Conservation (phyloP, 2,329 filamentous ascomycete species). For the Nemania abortiva region DNA sequence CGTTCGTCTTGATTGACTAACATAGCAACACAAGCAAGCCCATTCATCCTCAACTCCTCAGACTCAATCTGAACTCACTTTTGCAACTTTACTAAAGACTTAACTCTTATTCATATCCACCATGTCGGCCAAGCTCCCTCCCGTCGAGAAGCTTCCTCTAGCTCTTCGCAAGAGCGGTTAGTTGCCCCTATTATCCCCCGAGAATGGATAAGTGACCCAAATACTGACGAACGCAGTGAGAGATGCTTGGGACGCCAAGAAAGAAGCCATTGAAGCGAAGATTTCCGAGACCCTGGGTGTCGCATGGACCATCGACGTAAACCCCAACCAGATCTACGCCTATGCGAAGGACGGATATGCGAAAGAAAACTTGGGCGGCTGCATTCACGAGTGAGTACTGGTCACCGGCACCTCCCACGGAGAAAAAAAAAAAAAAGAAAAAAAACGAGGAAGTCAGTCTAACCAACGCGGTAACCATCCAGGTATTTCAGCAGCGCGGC, state of each 20-base stretch:
- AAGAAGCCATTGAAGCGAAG: slow-evolving; percentile 57
- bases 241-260: slow-evolving; percentile 64
- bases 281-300: slow-evolving; percentile 60
- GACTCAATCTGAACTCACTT: background rate
- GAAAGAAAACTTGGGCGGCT: slow-evolving; percentile 54
- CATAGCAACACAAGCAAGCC: slow-evolving; percentile 9
- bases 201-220: background rate
- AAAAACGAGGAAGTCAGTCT: no score
- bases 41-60: background rate
- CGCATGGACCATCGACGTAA: slow-evolving; percentile 63
- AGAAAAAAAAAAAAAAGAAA: no score
- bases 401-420: no score
- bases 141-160: slow-evolving; percentile 64
- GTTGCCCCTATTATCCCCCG: slow-evolving; percentile 32
- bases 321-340: slow-evolving; percentile 61
- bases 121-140: slow-evolving; percentile 56
- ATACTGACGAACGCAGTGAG: slow-evolving; percentile 56
- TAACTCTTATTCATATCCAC: slow-evolving; percentile 29
- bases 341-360: slow-evolving; percentile 57
- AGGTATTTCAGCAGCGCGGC: slow-evolving; percentile 61
- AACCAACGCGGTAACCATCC: slow-evolving; percentile 5
- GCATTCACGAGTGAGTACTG: slow-evolving; percentile 58
- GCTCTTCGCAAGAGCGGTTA: slow-evolving; percentile 65
- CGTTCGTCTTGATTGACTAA: background rate
- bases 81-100: background rate